Base-by-base conservation (phyloP, 2,329 filamentous ascomycete genomes). In the Arthrocladium fulminans region DNA sequence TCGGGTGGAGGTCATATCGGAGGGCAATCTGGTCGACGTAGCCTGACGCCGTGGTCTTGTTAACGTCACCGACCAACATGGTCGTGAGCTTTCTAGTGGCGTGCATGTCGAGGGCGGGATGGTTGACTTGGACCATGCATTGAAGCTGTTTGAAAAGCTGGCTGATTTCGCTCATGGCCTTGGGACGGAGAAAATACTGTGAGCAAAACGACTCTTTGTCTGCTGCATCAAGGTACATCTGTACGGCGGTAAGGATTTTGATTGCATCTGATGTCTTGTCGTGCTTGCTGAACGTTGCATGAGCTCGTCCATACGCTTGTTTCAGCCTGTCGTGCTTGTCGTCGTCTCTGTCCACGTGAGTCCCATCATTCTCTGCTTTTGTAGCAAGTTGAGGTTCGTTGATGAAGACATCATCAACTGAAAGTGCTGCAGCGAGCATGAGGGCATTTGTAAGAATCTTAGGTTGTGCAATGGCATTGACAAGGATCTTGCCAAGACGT, bases 1-100 rank as follows among this genome's bases (percentile, higher is more conserved):
- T 76, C 0, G 88, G 86, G 0, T 87, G 76, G n/a, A 88, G 72
- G 65, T 98, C 90, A 3, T 86, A 87, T 51, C 92, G 86, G 57
- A 97, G 88, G 39, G 92, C 92, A 34, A 98, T 78, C 57, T 96
- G 86, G 66, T 98, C 92, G 60, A 97, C 81, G 69, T 96, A 97
- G 1, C 90, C 92, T 0, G 88, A 84, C 0, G 90, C 87, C 19
- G 87, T 81, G 69, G 97, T 94, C 62, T 96, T 87, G 65, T 94
- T 94, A 23, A 98, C 73, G 1, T 87, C 81, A 40, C 82, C 81
- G 23, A 94, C 72, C 61, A 88, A 83, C 56, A 81, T 84, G 5
- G 80, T 70, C 0, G 78, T 77, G 71, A 76, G 70, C 62, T 81
- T 62, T 56, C 67, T 75, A 52, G 12, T 49, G 47, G 9, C 43